These are phyloP conservation scores for Colletotrichum chlorophyti DNA, from an alignment of 2,329 filamentous ascomycete genomes.

Conservation along the genomic window DNA sequence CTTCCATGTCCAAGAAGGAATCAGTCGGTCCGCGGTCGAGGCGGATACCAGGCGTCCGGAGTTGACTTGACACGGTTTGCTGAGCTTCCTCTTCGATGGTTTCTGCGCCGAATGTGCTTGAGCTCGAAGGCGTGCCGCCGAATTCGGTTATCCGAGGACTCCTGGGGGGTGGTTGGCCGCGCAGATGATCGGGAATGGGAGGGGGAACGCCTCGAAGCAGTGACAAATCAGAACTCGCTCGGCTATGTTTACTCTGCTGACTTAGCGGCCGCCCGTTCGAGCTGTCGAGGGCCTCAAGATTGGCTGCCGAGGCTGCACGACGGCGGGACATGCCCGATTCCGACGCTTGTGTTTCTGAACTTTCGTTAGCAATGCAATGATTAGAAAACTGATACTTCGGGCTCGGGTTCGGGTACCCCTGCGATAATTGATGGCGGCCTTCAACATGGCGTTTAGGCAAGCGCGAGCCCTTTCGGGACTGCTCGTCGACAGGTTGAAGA, in stretches of 20 bases:
- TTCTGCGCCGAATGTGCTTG: slow-evolving; percentile 46
- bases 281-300: slow-evolving; percentile 63
- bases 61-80: slow-evolving; percentile 56
- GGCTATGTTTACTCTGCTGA: slow-evolving; percentile 70
- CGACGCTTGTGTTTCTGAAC: slow-evolving; percentile 24
- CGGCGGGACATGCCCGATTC: slow-evolving; percentile 55
- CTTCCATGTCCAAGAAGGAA: slow-evolving; percentile 72
- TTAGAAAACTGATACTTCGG: slow-evolving; percentile 5
- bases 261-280: slow-evolving; percentile 60
- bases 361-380: slow-evolving; percentile 21
- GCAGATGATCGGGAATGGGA: slow-evolving; percentile 49
- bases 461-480: slow-evolving; percentile 75
- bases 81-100: slow-evolving; percentile 39
- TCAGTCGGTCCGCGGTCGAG: slow-evolving; percentile 55
- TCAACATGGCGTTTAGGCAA: slow-evolving; percentile 78
- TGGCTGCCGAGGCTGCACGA: slow-evolving; percentile 67
- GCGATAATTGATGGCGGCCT: slow-evolving; percentile 71
- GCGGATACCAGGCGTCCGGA: slow-evolving; percentile 59
- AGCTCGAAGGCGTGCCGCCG: slow-evolving; percentile 36
- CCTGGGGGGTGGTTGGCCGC: slow-evolving; percentile 35
- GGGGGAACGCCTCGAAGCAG: slow-evolving; percentile 60
- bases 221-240: slow-evolving; percentile 75
- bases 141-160: slow-evolving; percentile 55
- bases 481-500: slow-evolving; percentile 75
- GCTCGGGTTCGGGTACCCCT: slow-evolving; percentile 63